Evolutionary conservation across 352 stramenopile genomes (phyloP), one percentile per base, ranked within the genome.

Genomic region (Pythium brachiatum): DNA sequence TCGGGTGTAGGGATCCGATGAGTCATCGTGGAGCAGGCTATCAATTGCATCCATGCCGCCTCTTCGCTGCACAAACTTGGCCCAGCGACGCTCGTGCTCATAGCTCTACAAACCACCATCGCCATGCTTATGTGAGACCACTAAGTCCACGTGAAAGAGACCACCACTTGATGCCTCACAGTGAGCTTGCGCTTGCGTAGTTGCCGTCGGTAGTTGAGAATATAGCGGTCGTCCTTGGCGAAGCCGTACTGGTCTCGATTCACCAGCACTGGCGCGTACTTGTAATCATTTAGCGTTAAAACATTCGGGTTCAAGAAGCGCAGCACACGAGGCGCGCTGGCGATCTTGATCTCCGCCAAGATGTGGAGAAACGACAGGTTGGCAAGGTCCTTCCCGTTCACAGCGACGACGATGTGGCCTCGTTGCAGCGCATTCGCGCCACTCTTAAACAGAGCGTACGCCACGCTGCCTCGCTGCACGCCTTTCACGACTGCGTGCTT

Each of bases 161-260:
- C 29, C 29, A 34, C 29, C 5, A 9, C n/a, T 4, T 34, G 18
- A 8, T 43, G 2, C 20, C 67, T 15, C 53, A 83, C 75, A 60
- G 53, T 57, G 21, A 64, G 64, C 39, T 79, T 76, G 11, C 64
- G 62, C 44, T 78, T 81, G 18, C 77, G 73, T 18, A 76, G 50
- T 3, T 79, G 73, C 18, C 62, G 70, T 3, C 77, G 70, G 44
- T 81, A 76, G 43, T 70, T 67, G n/a, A 84, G 41, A 21, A 85
- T 85, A 66, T 87, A 81, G 25, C 63, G 54, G 55, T 87, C 78
- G 41, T 83, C 74, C 58, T 87, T 87, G 46, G 76, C 78, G 39
- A 87, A 87, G 7, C 78, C 78, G 52, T 81, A 87, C 41, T 83
- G 66, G 48, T 87, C 78, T 16, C 75, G 72, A 48, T 87, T 87